Base-by-base conservation (phyloP, 495 filamentous ascomycete genomes). In the Terfezia boudieri region DNA sequence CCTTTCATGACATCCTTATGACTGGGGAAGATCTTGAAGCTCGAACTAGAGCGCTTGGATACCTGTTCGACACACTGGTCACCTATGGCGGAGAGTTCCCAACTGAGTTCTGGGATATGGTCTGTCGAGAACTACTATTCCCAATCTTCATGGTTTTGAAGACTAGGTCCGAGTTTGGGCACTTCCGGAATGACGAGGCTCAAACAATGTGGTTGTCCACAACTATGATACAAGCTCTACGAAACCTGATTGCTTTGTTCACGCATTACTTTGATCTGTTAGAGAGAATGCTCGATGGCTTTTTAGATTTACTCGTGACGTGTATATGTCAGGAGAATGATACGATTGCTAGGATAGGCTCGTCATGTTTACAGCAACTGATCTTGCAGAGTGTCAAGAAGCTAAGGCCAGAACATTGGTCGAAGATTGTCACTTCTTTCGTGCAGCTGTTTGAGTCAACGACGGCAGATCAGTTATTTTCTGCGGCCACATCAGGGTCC, bases 321-420 rank as follows among this genome's bases (percentile, higher is more conserved):
- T 99, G 90, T 64, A 99, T 99, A 52, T 96, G 89, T 66, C 90
- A 99, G 65, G 90, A 99, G 65, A 99, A 96, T 62, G 90, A 99
- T 65, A 99, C 92, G 0, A 93, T 99, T 53, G 90, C 90, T 8
- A 76, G 92, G 46, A 99, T 99, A 61, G 90, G 90, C 52, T 95
- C 88, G 69, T 96, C 95, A 62, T 99, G 90, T 61, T 68, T 99
- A 50, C 90, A 99, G 64, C 88, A 94, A 61, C 69, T 99, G 37
- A 96, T 99, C 56, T 66, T 96, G 49, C 87, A 95, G 61, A 95
- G 95, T 58, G 90, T 99, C 14, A 77, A 76, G 20, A 95, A 94
- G 61, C 94, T 99, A 64, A 74, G 71, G 38, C 72, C 78, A 22
- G 75, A 83, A 52, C 92, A 99, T 63, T 99, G 90, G 90, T 72